Conservation (phyloP, 345 rosid species). For the Linum lewisii region DNA sequence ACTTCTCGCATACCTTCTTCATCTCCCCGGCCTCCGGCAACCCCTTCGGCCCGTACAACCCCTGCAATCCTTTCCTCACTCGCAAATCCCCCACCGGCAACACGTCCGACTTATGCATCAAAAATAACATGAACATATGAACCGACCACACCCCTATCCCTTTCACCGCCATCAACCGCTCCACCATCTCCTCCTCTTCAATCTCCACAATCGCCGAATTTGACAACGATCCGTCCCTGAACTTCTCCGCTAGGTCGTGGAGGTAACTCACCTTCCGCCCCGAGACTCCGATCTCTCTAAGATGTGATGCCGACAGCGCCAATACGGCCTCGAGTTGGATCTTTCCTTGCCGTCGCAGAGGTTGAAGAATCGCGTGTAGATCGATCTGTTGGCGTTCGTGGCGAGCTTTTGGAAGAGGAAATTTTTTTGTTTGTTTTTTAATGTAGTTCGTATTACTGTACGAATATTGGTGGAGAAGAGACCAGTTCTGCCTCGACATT, state of each 20-base stretch:
- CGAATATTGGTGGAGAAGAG: constrained; percentile 78
- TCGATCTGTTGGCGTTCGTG: constrained; percentile 54
- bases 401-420: constrained; percentile 80
- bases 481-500: constrained; percentile 78
- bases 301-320: constrained; percentile 38
- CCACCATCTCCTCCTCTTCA: constrained; percentile 46
- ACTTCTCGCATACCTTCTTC: constrained; percentile 69
- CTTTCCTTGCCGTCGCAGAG: constrained; percentile 37
- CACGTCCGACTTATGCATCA: constrained; percentile 71
- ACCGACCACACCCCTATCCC: constrained; percentile 82
- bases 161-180: constrained; percentile 49
- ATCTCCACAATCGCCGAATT: constrained; percentile 47
- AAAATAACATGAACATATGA: constrained; percentile 86
- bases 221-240: constrained; percentile 33
- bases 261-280: constrained; percentile 79
- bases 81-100: constrained; percentile 83
- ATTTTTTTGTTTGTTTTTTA: constrained; percentile 6
- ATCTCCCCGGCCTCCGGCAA: constrained; percentile 56
- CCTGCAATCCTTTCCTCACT: constrained; percentile 75
- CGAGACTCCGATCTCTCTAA: constrained; percentile 68
- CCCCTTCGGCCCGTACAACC: constrained; percentile 44
- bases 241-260: constrained; percentile 59
- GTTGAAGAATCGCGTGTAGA: constrained; percentile 55
- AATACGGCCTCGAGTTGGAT: constrained; percentile 40
- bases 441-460: constrained; percentile 68